These are phyloP conservation scores for Ampelomyces quisqualis DNA, from an alignment of 2,329 filamentous ascomycete species.

Conservation along the genomic window DNA sequence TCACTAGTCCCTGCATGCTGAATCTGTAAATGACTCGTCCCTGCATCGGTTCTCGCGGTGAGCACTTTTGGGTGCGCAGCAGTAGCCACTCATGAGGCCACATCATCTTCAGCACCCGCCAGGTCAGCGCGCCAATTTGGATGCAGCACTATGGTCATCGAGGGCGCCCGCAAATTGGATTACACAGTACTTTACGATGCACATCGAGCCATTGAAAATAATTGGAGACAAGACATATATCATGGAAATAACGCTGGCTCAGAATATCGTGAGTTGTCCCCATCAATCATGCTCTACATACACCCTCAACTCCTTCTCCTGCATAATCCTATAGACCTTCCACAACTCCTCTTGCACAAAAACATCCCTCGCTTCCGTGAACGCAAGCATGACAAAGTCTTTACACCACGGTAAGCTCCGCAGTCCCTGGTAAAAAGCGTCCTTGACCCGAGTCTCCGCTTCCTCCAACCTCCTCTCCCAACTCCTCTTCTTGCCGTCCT, in stretches of 20 bases:
- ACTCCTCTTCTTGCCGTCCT: constrained; percentile 25
- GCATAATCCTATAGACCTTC: constrained; percentile 57
- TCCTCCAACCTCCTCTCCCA: constrained; percentile 22
- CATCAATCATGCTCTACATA: constrained; percentile 54
- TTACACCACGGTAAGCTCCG: constrained; percentile 64
- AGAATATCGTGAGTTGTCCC: neutral
- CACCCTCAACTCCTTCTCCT: constrained; percentile 63
- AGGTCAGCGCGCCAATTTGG: too few species aligned
- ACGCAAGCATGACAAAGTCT: constrained; percentile 59
- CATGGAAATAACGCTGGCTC: too few species aligned
- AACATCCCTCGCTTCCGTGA: constrained; percentile 43
- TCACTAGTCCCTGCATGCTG: constrained; percentile 1
- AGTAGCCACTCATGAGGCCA: too few species aligned
- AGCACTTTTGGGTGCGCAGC: too few species aligned
- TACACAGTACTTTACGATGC: too few species aligned
- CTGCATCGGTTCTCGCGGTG: too few species aligned
- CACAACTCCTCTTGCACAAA: constrained; percentile 53
- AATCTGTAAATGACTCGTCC: too few species aligned
- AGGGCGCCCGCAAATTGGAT: too few species aligned
- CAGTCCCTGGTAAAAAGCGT: constrained; percentile 58
- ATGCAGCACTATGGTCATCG: too few species aligned
- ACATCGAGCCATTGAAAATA: neutral
- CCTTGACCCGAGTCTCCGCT: constrained; percentile 48
- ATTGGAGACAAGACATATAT: neutral
- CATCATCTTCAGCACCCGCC: too few species aligned